A percentile compares a stretch with the other conserved stretches of the same genome.
These are phyloP conservation scores for Eimeria tenella DNA, from an alignment of 169 alveolate species.

Conservation along the genomic window DNA sequence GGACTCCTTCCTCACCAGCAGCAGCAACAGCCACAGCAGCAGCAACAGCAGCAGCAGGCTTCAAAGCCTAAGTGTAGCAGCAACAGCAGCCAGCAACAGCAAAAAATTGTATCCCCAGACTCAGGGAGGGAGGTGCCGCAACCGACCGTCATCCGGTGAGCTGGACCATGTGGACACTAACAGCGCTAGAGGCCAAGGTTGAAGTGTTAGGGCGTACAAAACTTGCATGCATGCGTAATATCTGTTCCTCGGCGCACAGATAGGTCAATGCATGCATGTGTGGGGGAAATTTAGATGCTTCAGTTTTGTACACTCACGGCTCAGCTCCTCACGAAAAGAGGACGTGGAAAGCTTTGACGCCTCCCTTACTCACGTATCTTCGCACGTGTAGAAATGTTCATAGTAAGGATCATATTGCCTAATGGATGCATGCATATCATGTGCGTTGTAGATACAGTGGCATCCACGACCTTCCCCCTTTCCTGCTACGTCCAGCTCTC, in stretches of 20 bases:
- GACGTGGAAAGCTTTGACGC: too few species aligned
- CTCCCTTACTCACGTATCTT: too few species aligned
- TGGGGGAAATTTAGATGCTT: neutral
- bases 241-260: neutral
- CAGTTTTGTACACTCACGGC: too few species aligned
- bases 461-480: conserved; percentile 24
- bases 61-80: neutral
- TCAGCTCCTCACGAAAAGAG: too few species aligned
- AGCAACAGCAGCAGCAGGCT: conserved; percentile 7
- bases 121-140: neutral
- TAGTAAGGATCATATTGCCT: too few species aligned
- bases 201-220: too few species aligned
- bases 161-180: neutral
- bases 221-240: too few species aligned
- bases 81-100: neutral
- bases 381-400: too few species aligned
- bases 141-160: conserved; percentile 12
- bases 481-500: conserved; percentile 36
- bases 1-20: neutral
- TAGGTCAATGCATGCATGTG: neutral
- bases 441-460: conserved; percentile 22
- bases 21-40: conserved; percentile 3
- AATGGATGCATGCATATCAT: neutral
- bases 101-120: neutral
- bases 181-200: too few species aligned